Conservation (phyloP, 768 basidiomycete species). For the Termitomyces sp. region DNA sequence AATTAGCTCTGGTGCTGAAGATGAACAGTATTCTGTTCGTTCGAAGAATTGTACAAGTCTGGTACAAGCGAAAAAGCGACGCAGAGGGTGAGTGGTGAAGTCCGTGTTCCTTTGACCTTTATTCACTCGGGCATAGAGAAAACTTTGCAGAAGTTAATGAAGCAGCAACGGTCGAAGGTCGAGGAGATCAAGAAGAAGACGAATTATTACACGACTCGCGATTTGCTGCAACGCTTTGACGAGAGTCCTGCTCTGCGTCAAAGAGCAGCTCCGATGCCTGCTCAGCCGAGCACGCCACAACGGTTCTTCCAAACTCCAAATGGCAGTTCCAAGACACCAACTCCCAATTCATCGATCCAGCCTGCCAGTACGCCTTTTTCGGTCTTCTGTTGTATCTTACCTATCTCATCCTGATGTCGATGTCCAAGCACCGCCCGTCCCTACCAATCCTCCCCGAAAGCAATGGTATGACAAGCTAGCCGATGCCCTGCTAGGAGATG, state of each 20-base stretch:
- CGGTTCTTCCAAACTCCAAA: conserved; percentile 24
- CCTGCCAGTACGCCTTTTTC: conserved; percentile 5
- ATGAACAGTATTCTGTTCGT: conserved; percentile 63
- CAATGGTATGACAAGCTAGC: conserved; percentile 88
- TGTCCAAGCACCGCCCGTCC: conserved; percentile 19
- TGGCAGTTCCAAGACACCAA: conserved; percentile 4
- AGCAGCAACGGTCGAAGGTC: conserved; percentile 78
- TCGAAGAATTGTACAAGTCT: conserved; percentile 76
- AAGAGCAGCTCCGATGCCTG: conserved; percentile 28
- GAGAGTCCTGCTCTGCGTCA: conserved; percentile 49
- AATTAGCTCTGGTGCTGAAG: conserved; percentile 2
- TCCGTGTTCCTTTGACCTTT: not conserved
- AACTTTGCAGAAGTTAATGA: conserved; percentile 67
- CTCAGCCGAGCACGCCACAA: conserved; percentile 21
- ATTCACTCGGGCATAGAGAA: conserved; percentile 54
- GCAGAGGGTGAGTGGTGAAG: conserved; percentile 64
- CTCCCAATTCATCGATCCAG: conserved; percentile 6
- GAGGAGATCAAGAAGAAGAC: conserved; percentile 98
- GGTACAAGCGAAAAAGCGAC: conserved; percentile 78
- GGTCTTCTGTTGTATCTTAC: not conserved
- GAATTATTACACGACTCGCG: conserved; percentile 90
- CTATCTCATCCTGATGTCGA: not conserved
- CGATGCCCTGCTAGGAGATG: conserved; percentile 82
- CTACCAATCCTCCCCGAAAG: conserved; percentile 52
- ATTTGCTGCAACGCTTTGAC: conserved; percentile 88